phyloP scores from a whole-genome alignment of 2,329 filamentous ascomycete species.

The Colletotrichum theobromicola region DNA sequence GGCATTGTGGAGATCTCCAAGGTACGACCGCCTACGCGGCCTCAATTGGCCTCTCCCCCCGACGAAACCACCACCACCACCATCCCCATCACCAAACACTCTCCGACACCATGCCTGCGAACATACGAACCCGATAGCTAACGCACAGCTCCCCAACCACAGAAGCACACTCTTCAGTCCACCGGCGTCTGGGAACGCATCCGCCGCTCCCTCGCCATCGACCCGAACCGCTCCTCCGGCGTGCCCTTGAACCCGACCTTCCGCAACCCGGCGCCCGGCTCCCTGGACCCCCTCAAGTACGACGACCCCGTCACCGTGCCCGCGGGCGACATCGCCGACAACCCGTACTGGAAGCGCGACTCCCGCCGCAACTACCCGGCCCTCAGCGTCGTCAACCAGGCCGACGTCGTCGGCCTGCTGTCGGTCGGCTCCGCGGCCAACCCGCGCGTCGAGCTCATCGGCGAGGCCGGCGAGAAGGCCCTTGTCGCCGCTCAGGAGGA shows the following conservation, averaged over 20 bases:
- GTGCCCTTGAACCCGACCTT: slow-evolving; percentile 92
- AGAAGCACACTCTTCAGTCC: slow-evolving; percentile 98
- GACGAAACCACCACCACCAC: not conserved
- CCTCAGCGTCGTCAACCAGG: slow-evolving; percentile 80
- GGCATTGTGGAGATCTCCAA: slow-evolving; percentile 62
- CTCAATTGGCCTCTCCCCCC: not conserved
- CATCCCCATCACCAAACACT: not conserved
- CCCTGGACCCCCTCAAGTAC: slow-evolving; percentile 72
- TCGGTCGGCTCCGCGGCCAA: slow-evolving; percentile 80
- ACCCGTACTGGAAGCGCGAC: slow-evolving; percentile 97
- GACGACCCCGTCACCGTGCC: slow-evolving; percentile 84
- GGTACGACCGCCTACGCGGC: slow-evolving; percentile 44
- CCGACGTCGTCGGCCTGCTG: slow-evolving; percentile 84
- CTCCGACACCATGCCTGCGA: not conserved
- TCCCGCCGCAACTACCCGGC: slow-evolving; percentile 80
- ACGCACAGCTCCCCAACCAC: slow-evolving; percentile 18
- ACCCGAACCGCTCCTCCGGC: slow-evolving; percentile 88
- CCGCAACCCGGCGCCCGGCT: slow-evolving; percentile 84
- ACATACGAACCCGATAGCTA: slow-evolving; percentile 11
- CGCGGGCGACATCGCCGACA: slow-evolving; percentile 88
- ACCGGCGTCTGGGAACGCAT: slow-evolving; percentile 86
- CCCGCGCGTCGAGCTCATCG: slow-evolving; percentile 83
- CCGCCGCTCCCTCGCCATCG: slow-evolving; percentile 79
- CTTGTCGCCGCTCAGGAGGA: slow-evolving; percentile 79
- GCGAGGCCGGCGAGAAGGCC: slow-evolving; percentile 63